Evolutionary conservation across 257 asterid species (phyloP).

Genomic region (Ilex asprella): DNA sequence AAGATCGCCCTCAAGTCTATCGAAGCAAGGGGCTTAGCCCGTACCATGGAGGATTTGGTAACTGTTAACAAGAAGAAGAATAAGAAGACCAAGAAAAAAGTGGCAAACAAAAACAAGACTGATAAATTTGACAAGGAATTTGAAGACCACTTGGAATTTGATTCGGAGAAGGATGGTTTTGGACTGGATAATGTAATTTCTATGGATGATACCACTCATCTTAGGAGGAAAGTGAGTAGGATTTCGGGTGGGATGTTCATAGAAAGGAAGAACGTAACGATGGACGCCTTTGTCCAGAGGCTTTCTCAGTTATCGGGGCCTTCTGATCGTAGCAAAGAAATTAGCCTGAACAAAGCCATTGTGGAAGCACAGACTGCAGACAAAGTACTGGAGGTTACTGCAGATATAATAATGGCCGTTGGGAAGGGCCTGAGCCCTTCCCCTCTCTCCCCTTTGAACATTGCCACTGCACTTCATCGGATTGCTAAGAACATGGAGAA

Average conservation of each 20-base stretch:
- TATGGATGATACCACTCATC: conserved; percentile 26
- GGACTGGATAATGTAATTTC: conserved; percentile 18
- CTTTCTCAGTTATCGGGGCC: conserved; percentile 90
- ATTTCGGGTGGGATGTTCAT: conserved; percentile 77
- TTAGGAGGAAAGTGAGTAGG: conserved; percentile 43
- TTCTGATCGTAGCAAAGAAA: conserved; percentile 75
- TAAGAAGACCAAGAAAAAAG: conserved; percentile 34
- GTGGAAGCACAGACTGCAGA: conserved; percentile 83
- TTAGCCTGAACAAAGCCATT: conserved; percentile 65
- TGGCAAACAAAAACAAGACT: conserved; percentile 24
- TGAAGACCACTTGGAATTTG: conserved; percentile 40
- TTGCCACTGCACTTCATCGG: conserved; percentile 87
- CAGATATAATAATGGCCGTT: conserved; percentile 67
- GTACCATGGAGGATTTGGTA: conserved; percentile 48
- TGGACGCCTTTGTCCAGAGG: conserved; percentile 68
- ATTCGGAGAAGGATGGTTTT: conserved; percentile 16
- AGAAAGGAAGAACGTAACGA: conserved; percentile 51
- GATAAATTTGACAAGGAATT: conserved; percentile 21
- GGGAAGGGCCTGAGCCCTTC: conserved; percentile 92
- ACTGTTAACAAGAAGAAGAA: conserved; percentile 38
- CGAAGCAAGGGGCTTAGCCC: conserved; percentile 71
- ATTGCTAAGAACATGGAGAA: conserved; percentile 98
- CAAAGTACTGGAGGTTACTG: conserved; percentile 74
- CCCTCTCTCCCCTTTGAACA: conserved; percentile 82
- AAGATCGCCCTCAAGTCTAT: conserved; percentile 82